Percentiles rank a stretch among this genome's conserved stretches.
These are phyloP conservation scores for Geotrichum aggregatum DNA, from an alignment of 1,139 yeast species.

Conservation along the genomic window DNA sequence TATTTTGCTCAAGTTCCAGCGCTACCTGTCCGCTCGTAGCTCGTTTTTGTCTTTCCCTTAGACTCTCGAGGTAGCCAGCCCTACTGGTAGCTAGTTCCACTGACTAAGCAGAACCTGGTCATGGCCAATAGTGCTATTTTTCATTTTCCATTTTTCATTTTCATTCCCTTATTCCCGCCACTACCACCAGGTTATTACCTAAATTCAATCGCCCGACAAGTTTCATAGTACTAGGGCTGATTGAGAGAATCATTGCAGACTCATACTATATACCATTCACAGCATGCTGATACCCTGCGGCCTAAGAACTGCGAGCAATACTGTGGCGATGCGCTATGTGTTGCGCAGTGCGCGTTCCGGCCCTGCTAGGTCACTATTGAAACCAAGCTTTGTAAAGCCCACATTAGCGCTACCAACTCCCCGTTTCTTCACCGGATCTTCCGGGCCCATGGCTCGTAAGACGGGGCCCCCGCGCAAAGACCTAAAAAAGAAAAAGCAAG, in stretches of 20 bases:
- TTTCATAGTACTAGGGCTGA: constrained; percentile 1
- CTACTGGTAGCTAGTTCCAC: too few species aligned
- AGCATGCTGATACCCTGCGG: constrained; percentile 1
- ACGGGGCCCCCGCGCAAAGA: constrained; percentile 6
- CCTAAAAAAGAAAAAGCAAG: neutral
- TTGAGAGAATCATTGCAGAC: neutral
- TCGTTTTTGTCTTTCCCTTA: too few species aligned
- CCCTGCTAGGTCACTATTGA: neutral
- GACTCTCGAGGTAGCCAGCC: too few species aligned
- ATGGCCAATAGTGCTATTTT: neutral
- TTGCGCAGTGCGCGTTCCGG: neutral
- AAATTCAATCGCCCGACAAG: constrained; percentile 4
- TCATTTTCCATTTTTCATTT: neutral
- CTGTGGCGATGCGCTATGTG: neutral
- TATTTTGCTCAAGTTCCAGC: too few species aligned
- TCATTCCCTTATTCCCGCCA: neutral
- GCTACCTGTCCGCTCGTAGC: too few species aligned
- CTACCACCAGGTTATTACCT: constrained; percentile 2
- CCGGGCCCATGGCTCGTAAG: constrained; percentile 1
- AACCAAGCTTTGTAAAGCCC: neutral
- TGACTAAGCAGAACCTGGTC: too few species aligned
- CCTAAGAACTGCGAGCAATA: neutral
- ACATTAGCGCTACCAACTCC: neutral
- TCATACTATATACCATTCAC: neutral
- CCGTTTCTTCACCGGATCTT: constrained; percentile 1